Evolutionary conservation across 805 yeast species (phyloP).

Genomic region (Candida michaelii): DNA sequence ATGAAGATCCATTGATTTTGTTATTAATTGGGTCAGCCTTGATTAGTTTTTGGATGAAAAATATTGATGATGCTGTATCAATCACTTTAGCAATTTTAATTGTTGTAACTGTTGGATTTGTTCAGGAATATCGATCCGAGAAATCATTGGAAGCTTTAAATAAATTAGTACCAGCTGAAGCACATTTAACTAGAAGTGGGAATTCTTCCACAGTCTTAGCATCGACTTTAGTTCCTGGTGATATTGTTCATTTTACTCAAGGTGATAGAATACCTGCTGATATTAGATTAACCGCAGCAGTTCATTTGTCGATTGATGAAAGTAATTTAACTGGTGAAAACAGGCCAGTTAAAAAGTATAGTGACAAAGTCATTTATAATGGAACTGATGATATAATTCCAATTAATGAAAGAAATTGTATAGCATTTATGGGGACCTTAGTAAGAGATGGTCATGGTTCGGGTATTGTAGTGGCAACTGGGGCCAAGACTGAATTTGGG

Average conservation of each 20-base stretch:
- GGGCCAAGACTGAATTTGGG: conserved; percentile 88
- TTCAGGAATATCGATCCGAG: conserved; percentile 95
- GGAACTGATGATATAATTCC: conserved; percentile 42
- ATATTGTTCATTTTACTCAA: conserved; percentile 79
- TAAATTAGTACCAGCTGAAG: conserved; percentile 94
- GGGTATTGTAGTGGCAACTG: conserved; percentile 92
- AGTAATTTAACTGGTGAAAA: conserved; percentile 95
- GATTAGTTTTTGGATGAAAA: conserved; percentile 89
- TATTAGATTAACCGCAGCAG: conserved; percentile 73
- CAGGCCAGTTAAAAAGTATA: conserved; percentile 72
- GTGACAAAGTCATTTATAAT: conserved; percentile 26
- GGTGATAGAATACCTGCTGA: conserved; percentile 99
- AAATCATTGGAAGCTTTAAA: conserved; percentile 91
- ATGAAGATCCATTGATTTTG: conserved; percentile 88
- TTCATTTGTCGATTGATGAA: conserved; percentile 85
- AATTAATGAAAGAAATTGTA: conserved; percentile 67
- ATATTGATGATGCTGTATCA: conserved; percentile 91
- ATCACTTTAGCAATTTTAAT: conserved; percentile 89
- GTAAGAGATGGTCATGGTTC: conserved; percentile 95
- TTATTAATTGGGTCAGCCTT: conserved; percentile 87
- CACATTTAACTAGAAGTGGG: conserved; percentile 84
- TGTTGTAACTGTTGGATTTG: conserved; percentile 95
- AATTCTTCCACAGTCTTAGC: conserved; percentile 82
- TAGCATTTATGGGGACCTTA: conserved; percentile 96
- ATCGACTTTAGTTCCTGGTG: conserved; percentile 91